phyloP scores from a whole-genome alignment of 352 stramenopile genomes.

The Phytophthora lateralis region DNA sequence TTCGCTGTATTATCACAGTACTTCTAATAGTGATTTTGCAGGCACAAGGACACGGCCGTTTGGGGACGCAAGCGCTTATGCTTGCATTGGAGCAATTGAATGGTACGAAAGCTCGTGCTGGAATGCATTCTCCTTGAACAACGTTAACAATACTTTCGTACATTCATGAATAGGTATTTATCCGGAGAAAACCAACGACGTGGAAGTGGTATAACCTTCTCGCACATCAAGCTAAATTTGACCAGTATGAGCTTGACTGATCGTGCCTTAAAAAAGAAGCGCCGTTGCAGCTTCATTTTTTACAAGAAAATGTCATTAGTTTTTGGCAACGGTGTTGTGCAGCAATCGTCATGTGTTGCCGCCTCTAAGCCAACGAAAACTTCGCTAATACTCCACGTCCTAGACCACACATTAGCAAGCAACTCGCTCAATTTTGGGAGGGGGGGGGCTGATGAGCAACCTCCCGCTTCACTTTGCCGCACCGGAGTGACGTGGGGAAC shows the following conservation, averaged over 20 bases:
- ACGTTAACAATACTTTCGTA: not conserved
- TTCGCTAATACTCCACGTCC: constrained; percentile 13
- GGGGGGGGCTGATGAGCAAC: not conserved
- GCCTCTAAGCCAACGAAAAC: constrained; percentile 12
- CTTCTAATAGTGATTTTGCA: constrained; percentile 34
- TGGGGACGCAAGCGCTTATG: constrained; percentile 88
- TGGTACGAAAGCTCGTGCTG: constrained; percentile 37
- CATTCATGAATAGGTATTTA: constrained; percentile 39
- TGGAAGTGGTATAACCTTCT: constrained; percentile 42
- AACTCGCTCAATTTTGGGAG: constrained; percentile 4
- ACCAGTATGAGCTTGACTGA: too few species aligned
- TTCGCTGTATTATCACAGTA: not conserved
- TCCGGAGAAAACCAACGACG: constrained; percentile 46
- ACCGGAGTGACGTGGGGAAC: constrained; percentile 8
- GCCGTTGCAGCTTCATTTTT: constrained; percentile 16
- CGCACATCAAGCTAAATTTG: not conserved
- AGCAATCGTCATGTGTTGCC: constrained; percentile 13
- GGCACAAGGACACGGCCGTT: constrained; percentile 78
- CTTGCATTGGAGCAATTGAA: constrained; percentile 89
- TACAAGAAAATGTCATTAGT: constrained; percentile 7
- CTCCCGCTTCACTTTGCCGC: not conserved
- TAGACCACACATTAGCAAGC: constrained; percentile 21
- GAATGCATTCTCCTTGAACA: not conserved
- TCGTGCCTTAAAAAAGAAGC: not conserved
- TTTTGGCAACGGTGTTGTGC: not conserved